Conservation (phyloP, 2,329 filamentous ascomycete species). For the Fusarium humuli region DNA sequence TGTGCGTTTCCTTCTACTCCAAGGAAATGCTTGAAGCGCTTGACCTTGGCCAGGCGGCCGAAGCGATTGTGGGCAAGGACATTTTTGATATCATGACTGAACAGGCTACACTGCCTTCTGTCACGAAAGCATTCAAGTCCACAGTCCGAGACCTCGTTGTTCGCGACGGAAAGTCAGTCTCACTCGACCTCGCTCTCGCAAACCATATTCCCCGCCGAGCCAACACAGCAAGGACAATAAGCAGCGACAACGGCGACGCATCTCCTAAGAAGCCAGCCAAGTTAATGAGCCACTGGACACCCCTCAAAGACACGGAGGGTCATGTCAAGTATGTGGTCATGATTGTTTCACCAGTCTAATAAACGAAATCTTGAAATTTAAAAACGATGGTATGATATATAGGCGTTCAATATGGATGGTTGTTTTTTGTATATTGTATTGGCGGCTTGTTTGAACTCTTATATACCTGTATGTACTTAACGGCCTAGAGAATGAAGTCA, state of each 20-base stretch:
- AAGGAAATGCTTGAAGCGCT: slow-evolving; percentile 61
- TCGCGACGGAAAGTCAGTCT: slow-evolving; percentile 52
- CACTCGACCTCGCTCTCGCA: slow-evolving; percentile 46
- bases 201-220: slow-evolving; percentile 46
- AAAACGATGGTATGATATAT: not conserved
- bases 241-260: slow-evolving; percentile 29
- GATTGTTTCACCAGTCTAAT: slow-evolving; percentile 36
- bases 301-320: slow-evolving; percentile 43
- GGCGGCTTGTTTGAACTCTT: slow-evolving; percentile 13
- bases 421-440: slow-evolving; percentile 11
- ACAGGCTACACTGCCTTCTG: slow-evolving; percentile 56
- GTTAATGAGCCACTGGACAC: slow-evolving; percentile 49
- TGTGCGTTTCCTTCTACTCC: slow-evolving; percentile 62
- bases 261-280: slow-evolving; percentile 37
- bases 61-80: slow-evolving; percentile 59
- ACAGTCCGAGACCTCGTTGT: slow-evolving; percentile 56
- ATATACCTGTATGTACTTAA: slow-evolving; percentile 37
- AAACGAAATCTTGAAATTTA: not conserved
- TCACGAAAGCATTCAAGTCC: slow-evolving; percentile 59
- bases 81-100: slow-evolving; percentile 66
- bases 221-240: slow-evolving; percentile 35
- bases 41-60: slow-evolving; percentile 53
- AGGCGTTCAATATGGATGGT: slow-evolving; percentile 1
- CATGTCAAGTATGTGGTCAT: slow-evolving; percentile 45
- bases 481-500: slow-evolving; percentile 38